phyloP scores from a whole-genome alignment of 176 grass and related monocot species.

The Oryza nivara region DNA sequence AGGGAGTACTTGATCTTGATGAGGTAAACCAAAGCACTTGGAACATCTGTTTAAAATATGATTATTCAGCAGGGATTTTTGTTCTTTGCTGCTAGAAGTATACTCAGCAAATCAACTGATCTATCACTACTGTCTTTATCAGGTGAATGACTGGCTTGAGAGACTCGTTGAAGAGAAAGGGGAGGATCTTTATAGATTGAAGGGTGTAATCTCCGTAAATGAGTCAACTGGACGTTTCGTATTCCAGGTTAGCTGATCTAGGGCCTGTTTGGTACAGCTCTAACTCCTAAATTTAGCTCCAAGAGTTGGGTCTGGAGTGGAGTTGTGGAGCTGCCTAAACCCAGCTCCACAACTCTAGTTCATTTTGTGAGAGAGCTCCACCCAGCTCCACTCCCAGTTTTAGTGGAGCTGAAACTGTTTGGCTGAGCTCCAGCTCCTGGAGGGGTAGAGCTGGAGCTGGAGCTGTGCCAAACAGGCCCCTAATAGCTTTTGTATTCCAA shows the following conservation, averaged over 20 bases:
- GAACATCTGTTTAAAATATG: neutral
- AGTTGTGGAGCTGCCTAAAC: too few species aligned
- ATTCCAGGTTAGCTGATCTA: constrained; percentile 51
- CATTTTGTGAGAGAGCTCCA: too few species aligned
- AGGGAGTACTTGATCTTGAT: constrained; percentile 71
- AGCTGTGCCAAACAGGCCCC: too few species aligned
- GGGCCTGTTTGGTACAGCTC: too few species aligned
- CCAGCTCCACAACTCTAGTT: too few species aligned
- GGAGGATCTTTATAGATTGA: constrained; percentile 77
- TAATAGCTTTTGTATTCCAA: neutral
- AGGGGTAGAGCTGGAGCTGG: too few species aligned
- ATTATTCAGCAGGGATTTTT: neutral
- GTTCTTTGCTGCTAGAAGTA: neutral
- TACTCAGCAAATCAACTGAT: neutral
- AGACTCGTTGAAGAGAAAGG: constrained; percentile 73
- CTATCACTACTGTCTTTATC: constrained; percentile 13
- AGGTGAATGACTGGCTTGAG: constrained; percentile 79
- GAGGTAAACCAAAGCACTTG: constrained; percentile 47
- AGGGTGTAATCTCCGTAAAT: constrained; percentile 73
- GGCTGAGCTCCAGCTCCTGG: too few species aligned
- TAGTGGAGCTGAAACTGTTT: too few species aligned
- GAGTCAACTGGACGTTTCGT: constrained; percentile 70
- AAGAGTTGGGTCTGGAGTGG: too few species aligned
- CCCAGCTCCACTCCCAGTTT: too few species aligned
- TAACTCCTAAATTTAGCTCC: too few species aligned